Percentiles rank a stretch among this genome's conserved stretches.
Conservation (phyloP, 495 filamentous ascomycete species). For the Daldinia childiae region DNA sequence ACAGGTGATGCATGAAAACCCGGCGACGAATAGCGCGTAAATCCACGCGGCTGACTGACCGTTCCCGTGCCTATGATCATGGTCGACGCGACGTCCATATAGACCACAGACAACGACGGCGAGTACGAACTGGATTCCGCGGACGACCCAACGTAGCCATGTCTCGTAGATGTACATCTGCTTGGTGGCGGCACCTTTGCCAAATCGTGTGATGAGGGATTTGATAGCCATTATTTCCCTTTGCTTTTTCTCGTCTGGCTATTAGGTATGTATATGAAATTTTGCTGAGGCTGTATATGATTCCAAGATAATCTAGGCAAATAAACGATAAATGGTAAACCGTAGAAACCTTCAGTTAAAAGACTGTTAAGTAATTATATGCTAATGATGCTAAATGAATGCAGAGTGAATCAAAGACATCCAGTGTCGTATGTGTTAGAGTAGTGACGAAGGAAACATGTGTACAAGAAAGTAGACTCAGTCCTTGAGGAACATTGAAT, state of each 20-base stretch:
- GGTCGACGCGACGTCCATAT: slow-evolving; percentile 47
- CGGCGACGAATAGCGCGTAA: slow-evolving; percentile 45
- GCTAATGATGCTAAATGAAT: slow-evolving; percentile 7
- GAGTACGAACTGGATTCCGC: slow-evolving; percentile 49
- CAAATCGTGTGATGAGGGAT: slow-evolving; percentile 37
- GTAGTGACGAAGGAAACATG: slow-evolving; percentile 19
- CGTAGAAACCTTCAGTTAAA: slow-evolving; percentile 6
- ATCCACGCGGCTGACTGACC: slow-evolving; percentile 47
- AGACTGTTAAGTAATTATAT: slow-evolving; percentile 26
- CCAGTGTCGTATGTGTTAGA: slow-evolving; percentile 31
- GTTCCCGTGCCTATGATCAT: slow-evolving; percentile 34
- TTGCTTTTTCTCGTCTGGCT: neutral
- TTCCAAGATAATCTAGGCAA: neutral
- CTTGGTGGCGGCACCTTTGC: slow-evolving; percentile 47
- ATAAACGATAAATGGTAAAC: slow-evolving; percentile 4
- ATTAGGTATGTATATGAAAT: neutral
- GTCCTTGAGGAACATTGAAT: slow-evolving; percentile 4
- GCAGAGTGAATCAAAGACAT: slow-evolving; percentile 32
- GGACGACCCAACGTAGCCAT: slow-evolving; percentile 45
- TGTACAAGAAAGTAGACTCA: neutral
- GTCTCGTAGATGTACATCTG: slow-evolving; percentile 47
- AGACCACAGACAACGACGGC: slow-evolving; percentile 47
- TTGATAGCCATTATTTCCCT: slow-evolving; percentile 37
- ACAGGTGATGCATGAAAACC: slow-evolving; percentile 47
- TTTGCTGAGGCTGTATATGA: neutral